These are phyloP conservation scores for Tricladium varicosporioides DNA, from an alignment of 2,329 filamentous ascomycete species.

Conservation along the genomic window DNA sequence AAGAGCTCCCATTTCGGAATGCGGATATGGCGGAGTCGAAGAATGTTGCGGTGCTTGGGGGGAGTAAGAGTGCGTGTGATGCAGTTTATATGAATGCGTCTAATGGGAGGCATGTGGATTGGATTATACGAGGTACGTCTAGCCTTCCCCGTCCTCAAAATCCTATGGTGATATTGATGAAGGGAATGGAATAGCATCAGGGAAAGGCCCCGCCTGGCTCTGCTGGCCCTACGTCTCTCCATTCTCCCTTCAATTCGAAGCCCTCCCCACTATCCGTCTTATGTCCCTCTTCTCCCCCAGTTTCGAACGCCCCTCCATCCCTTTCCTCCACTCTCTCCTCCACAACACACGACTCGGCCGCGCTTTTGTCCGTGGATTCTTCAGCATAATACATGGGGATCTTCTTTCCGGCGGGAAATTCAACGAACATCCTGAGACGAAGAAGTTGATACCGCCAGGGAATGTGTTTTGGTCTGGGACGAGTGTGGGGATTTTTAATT, in stretches of 20 bases:
- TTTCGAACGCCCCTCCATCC: conserved; percentile 55
- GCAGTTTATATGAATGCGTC: conserved; percentile 59
- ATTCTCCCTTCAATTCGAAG: conserved; percentile 64
- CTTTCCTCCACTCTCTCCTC: conserved; percentile 30
- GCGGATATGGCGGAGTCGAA: conserved; percentile 42
- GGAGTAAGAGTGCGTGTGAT: conserved; percentile 64
- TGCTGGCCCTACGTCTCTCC: conserved; percentile 44
- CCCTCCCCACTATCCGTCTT: conserved; percentile 62
- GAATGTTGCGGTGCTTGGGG: conserved; percentile 56
- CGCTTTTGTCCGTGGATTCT: conserved; percentile 53
- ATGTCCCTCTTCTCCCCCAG: conserved; percentile 65
- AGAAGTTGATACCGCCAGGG: conserved; percentile 51
- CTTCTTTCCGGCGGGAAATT: conserved; percentile 51
- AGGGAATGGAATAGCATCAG: background rate
- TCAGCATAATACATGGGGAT: conserved; percentile 54
- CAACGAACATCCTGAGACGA: conserved; percentile 49
- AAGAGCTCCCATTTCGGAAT: conserved; percentile 43
- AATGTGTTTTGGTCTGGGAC: conserved; percentile 51
- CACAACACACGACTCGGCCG: conserved; percentile 57
- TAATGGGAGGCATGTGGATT: conserved; percentile 52
- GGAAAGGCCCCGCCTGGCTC: conserved; percentile 18
- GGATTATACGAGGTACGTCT: conserved; percentile 53
- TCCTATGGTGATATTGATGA: background rate
- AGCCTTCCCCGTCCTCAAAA: background rate
- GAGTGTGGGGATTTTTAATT: conserved; percentile 59